Evolutionary conservation across 805 yeast species (phyloP).

Genomic region (Lachancea thermotolerans): DNA sequence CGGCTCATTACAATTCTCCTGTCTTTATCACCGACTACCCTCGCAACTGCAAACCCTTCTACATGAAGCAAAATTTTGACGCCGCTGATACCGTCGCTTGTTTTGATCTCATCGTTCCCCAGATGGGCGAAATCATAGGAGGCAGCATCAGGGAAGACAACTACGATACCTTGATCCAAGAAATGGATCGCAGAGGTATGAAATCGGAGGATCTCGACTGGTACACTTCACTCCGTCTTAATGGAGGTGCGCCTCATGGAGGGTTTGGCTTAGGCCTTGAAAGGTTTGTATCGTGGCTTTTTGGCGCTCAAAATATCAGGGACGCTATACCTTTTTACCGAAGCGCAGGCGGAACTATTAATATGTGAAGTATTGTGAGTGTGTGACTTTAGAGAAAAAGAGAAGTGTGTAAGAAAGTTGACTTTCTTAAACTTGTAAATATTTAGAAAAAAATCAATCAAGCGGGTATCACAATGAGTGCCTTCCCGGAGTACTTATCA

Average conservation of each 20-base stretch:
- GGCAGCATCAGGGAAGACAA: slow-evolving; percentile 87
- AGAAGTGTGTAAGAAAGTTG: no score
- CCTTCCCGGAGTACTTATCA: slow-evolving; percentile 35
- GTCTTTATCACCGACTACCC: slow-evolving; percentile 92
- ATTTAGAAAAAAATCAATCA: neutral
- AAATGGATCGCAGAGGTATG: slow-evolving; percentile 53
- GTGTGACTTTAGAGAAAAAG: no score
- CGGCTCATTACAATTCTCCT: slow-evolving; percentile 66
- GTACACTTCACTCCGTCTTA: slow-evolving; percentile 68
- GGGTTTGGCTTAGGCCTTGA: slow-evolving; percentile 97
- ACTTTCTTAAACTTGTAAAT: neutral
- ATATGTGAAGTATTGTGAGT: neutral
- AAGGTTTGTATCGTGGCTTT: slow-evolving; percentile 65
- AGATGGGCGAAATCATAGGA: slow-evolving; percentile 88
- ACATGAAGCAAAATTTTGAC: slow-evolving; percentile 61
- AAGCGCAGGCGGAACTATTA: slow-evolving; percentile 44
- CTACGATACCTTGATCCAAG: slow-evolving; percentile 38
- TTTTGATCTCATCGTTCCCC: slow-evolving; percentile 84
- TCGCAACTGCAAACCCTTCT: slow-evolving; percentile 70
- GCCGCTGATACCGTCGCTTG: slow-evolving; percentile 66
- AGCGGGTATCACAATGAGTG: neutral
- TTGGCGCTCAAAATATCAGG: slow-evolving; percentile 69
- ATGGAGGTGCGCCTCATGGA: slow-evolving; percentile 89
- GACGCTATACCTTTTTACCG: slow-evolving; percentile 89
- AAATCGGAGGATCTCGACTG: slow-evolving; percentile 54